phyloP scores from a whole-genome alignment of 345 rosid species.

The Cardamine resedifolia region DNA sequence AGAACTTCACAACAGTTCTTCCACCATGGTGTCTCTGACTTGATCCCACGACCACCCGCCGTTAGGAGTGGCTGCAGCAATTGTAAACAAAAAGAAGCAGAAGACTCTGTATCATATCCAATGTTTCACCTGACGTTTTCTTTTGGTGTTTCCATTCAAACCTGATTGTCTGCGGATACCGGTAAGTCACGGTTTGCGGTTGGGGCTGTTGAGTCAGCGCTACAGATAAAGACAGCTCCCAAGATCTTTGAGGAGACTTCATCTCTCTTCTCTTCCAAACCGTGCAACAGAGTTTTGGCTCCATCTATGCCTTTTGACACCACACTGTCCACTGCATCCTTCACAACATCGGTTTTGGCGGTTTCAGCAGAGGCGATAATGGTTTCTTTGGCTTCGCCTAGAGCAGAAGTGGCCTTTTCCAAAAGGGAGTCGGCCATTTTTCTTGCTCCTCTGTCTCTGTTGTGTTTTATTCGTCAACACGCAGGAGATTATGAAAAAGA shows the following conservation, averaged over 20 bases:
- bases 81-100: background rate
- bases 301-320: conserved; percentile 37
- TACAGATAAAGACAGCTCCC: conserved; percentile 15
- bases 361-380: conserved; percentile 11
- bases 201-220: conserved; percentile 23
- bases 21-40: conserved; percentile 35
- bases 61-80: conserved; percentile 38
- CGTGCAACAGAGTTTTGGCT: conserved; percentile 32
- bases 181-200: conserved; percentile 25
- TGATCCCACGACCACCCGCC: conserved; percentile 9
- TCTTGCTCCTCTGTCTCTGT: conserved; percentile 7
- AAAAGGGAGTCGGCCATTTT: conserved; percentile 24
- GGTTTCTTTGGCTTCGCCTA: conserved; percentile 22
- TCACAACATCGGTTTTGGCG: conserved; percentile 9
- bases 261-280: conserved; percentile 36
- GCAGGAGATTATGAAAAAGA: conserved; percentile 13
- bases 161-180: conserved; percentile 35
- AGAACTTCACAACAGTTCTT: conserved; percentile 35
- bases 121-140: background rate
- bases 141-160: background rate
- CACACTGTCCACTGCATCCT: conserved; percentile 33
- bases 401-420: conserved; percentile 34
- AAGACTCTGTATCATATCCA: background rate
- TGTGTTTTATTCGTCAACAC: conserved; percentile 3
- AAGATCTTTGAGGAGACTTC: conserved; percentile 34